Evolutionary conservation across 768 basidiomycete species (phyloP).

Genomic region (Rickenella mellea): DNA sequence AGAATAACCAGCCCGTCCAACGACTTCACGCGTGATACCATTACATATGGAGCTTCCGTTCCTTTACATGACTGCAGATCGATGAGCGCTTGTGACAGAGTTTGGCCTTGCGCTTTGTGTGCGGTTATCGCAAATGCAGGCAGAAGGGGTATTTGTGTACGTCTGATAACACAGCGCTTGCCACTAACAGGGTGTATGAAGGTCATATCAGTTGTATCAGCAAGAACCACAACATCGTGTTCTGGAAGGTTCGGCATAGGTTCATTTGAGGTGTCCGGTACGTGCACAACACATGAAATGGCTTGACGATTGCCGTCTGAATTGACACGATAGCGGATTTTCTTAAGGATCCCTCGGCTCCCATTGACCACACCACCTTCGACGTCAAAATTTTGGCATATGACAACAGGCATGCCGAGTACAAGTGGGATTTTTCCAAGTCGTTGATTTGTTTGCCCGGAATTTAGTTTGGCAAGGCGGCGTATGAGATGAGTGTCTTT

Average conservation of each 20-base stretch:
- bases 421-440: conserved; percentile 24
- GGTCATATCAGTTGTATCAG: conserved; percentile 14
- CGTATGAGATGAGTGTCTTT: conserved; percentile 1
- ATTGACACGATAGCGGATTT: conserved; percentile 16
- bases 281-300: conserved; percentile 17
- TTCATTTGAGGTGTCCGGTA: conserved; percentile 1
- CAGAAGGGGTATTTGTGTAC: conserved; percentile 24
- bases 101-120: conserved; percentile 31
- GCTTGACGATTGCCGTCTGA: conserved; percentile 10
- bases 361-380: conserved; percentile 28
- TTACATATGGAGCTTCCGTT: conserved; percentile 30
- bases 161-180: conserved; percentile 13
- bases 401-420: conserved; percentile 30
- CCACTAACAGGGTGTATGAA: conserved; percentile 15
- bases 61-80: conserved; percentile 22
- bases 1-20: conserved; percentile 23
- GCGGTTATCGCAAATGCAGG: conserved; percentile 32
- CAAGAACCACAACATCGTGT: conserved; percentile 12
- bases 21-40: conserved; percentile 24
- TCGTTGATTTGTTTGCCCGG: conserved; percentile 19
- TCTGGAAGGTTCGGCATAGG: conserved; percentile 10
- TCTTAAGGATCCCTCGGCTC: conserved; percentile 5
- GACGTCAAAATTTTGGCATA: conserved; percentile 28
- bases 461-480: conserved; percentile 11
- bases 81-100: conserved; percentile 18